Base-by-base conservation (phyloP, 257 asterid species). In the Solanum chaucha region DNA sequence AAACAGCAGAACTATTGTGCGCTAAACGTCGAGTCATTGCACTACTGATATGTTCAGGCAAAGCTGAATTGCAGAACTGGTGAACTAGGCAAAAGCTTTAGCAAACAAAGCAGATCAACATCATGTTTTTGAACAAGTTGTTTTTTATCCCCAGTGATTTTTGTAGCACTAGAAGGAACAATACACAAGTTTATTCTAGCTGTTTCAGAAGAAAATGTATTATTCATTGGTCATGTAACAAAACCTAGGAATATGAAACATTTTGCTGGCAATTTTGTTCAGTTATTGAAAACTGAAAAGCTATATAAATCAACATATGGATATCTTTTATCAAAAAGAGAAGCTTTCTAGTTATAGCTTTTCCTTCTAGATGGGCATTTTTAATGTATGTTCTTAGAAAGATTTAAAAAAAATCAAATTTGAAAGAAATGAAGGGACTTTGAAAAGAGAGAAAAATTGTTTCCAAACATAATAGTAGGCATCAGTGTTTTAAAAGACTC, bases 1-100 rank as follows among this genome's bases (percentile, higher is more conserved):
- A 51, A 96, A 91, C 24, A 81, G 94, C 48, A 90, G 94, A 91
- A 93, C 89, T 78, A 85, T 86, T 8, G 64, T 92, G 83, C 94
- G 95, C 48, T 95, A 93, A 95, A 41, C 59, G 38, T 28, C 41
- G 81, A 78, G 9, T 30, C 40, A 26, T 77, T 77, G 84, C 65
- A 78, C 38, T 78, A 44, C 40, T 78, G 65, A 26, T 26, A 46
- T 78, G 40, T 15, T 44, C 65, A 46, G 65, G 17, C 65, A 46
- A 55, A 78, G 64, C 65, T 78, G 38, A 78, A 26, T 78, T 26
- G 5, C 84, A 78, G 65, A 46, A 78, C 40, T 78, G 17, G 65
- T 44, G 84, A 32, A 15, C 84, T 26, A 15, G 65, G 67, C 84
- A 14, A 51, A 35, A 46, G 10, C 8, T 78, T 26, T 80, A 80